These are phyloP conservation scores for Solanum medicagineum DNA, from an alignment of 257 asterid genomes.

Conservation along the genomic window DNA sequence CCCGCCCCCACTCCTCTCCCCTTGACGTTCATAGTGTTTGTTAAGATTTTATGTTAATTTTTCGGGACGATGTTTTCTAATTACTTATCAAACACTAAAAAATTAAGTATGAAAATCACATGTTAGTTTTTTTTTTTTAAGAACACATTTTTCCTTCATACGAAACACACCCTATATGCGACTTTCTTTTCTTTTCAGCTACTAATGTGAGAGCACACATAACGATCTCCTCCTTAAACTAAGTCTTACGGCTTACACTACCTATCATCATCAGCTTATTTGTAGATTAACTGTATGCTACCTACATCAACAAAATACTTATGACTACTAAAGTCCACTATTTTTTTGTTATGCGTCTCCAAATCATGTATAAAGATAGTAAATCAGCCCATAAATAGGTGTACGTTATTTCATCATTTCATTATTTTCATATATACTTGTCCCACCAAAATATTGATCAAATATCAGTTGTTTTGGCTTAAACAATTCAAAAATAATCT, in stretches of 20 bases:
- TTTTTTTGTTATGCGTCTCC: not conserved
- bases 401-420: not conserved
- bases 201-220: not conserved
- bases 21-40: not conserved
- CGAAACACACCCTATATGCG: not conserved
- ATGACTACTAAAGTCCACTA: not conserved
- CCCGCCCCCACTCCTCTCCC: not conserved
- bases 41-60: not conserved
- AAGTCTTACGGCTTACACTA: not conserved
- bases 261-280: not conserved
- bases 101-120: not conserved
- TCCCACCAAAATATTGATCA: not conserved
- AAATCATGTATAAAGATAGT: not conserved
- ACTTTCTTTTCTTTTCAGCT: not conserved
- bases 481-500: not conserved
- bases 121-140: not conserved
- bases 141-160: not conserved
- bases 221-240: not conserved
- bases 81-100: not conserved
- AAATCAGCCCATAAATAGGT: not conserved
- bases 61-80: not conserved
- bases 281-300: not conserved
- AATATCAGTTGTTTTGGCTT: not conserved
- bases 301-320: not conserved
- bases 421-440: not conserved